Base-by-base conservation (phyloP, 1,284 basidiomycete species). In the Trametes polyzona region DNA sequence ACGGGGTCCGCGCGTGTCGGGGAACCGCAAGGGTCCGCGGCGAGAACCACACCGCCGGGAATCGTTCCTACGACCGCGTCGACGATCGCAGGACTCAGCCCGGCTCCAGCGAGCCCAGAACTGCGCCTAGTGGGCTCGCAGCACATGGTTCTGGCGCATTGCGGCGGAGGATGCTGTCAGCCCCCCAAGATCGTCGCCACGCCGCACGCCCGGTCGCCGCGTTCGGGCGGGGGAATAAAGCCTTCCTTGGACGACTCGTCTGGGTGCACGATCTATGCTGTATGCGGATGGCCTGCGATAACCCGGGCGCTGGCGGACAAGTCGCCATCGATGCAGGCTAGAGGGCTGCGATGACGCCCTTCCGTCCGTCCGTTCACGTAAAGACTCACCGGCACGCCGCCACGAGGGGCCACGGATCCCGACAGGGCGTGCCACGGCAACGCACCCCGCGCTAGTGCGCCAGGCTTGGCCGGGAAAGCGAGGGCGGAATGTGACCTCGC, bases 241-340 rank as follows among this genome's bases (percentile, higher is more conserved):
- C 27, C 37, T 23, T n/a, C 27, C 37, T 41, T 14, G 48, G 37
- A 40, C 29, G 17, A 37, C 24, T 23, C 21, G n/a, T n/a, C n/a
- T n/a, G n/a, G n/a, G n/a, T n/a, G n/a, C n/a, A n/a, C 12, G 41
- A 29, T 24, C 37, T 50, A 50, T 50, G 37, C 48, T 40, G 27
- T 27, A 30, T 50, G 11, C 27, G 37, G 37, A 50, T 50, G 48
- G 37, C 29, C 17, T 23, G 12, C 48, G 37, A 50, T 41, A 41
- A 50, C 26, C 37, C 40, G 23, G 37, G 12, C 19, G 36, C 36
- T 3, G 35, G 12, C 35, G 21, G 24, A 24, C 27, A 36, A 23
- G 17, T 19, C 17, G 21, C 24, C 26, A 50, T 50, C 37, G 48
- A 50, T 50, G 16, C 30, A 50, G 17, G 10, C n/a, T 32, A 19